phyloP scores from a whole-genome alignment of 1,284 basidiomycete species.

The Taiwanofungus camphoratus region DNA sequence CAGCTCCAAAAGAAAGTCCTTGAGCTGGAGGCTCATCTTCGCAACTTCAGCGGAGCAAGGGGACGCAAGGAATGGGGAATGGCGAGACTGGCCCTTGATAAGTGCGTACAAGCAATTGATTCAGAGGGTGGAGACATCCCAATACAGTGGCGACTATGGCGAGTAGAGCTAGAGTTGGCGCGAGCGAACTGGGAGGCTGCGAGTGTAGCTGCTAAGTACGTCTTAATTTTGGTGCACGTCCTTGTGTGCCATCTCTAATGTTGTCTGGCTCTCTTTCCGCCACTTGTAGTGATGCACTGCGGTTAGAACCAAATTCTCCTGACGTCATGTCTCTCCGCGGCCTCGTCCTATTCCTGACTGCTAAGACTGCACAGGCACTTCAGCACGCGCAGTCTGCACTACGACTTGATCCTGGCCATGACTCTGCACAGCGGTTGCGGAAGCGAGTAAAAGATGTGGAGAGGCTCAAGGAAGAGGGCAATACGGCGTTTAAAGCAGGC shows the following conservation, averaged over 20 bases:
- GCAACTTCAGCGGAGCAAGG: constrained; percentile 55
- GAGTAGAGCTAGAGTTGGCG: constrained; percentile 70
- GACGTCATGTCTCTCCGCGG: constrained; percentile 81
- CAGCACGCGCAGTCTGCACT: constrained; percentile 73
- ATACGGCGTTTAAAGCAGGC: constrained; percentile 66
- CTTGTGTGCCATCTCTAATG: not conserved
- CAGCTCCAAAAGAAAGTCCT: constrained; percentile 58
- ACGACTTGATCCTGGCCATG: constrained; percentile 75
- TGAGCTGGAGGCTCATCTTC: constrained; percentile 58
- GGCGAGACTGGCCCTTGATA: constrained; percentile 66
- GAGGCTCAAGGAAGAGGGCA: constrained; percentile 80
- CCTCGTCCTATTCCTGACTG: constrained; percentile 71
- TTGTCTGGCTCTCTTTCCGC: not conserved
- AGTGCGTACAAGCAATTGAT: constrained; percentile 65
- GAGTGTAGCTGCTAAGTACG: constrained; percentile 63
- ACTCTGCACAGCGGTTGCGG: constrained; percentile 63
- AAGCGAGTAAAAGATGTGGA: constrained; percentile 79
- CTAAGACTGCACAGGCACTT: constrained; percentile 66
- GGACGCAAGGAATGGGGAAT: constrained; percentile 63
- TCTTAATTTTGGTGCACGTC: not conserved
- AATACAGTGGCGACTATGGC: constrained; percentile 74
- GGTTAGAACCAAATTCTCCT: constrained; percentile 66
- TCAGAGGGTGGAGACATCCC: constrained; percentile 70
- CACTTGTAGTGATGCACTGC: constrained; percentile 61
- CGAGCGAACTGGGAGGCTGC: constrained; percentile 68